Evolutionary conservation across 257 asterid species (phyloP), one percentile per base, ranked within the genome.

Genomic region (Solanum arcanum): DNA sequence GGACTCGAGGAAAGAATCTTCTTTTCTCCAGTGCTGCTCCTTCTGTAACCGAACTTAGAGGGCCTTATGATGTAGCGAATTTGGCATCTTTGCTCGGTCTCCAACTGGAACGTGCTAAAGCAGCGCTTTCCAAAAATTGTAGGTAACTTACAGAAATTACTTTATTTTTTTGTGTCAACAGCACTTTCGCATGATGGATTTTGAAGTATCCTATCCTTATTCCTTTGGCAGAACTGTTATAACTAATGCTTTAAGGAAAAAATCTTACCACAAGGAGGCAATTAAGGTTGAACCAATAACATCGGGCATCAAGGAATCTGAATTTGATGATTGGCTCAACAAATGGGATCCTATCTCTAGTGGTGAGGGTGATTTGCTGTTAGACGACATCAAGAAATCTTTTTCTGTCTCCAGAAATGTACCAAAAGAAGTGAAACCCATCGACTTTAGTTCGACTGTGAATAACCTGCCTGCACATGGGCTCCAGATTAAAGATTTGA

Each of bases 281-380:
- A 91, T 95, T 88, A 94, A 88, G 92, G 97, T 95, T 87, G 99
- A 95, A 92, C 82, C 84, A 64, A 85, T 95, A 87, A 93, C 94
- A 88, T 90, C 93, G 73, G 90, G 84, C 56, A 91, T 83, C 70
- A 91, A 72, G 70, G 83, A 92, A 73, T 87, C 90, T 87, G 82
- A 82, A 52, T 88, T 91, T 85, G 91, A 91, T 52, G 99, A 94
- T 83, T 96, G 96, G 98, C 95, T 93, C 85, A 93, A 91, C 85
- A 93, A 91, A 35, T 96, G 99, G 98, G 98, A 97, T 89, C 99
- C 98, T 87, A 92, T 97, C 64, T 96, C 98, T 66, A 96, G 98
- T 89, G 99, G 98, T n/a, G 98, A 93, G 84, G 99, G 98, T 39
- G 99, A 96, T 91, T 86, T 96, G 88, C 89, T 91, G 78, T 89